Conservation (phyloP, 1,284 basidiomycete species). For the Cutaneotrichosporon sp. region DNA sequence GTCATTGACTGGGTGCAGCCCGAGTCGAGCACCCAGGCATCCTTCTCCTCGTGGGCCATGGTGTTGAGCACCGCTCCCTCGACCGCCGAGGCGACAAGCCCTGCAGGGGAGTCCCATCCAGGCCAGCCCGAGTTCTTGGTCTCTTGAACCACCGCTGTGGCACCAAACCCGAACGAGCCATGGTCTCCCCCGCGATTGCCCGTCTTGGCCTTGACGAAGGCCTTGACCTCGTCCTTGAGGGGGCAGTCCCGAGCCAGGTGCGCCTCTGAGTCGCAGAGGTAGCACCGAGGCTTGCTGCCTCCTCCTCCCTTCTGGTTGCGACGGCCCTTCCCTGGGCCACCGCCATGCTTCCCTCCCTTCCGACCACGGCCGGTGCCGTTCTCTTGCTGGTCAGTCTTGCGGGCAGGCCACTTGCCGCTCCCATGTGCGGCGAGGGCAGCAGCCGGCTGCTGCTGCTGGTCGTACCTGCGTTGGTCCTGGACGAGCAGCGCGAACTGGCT, state of each 20-base stretch:
- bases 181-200: neutral
- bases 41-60: neutral
- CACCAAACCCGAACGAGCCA: neutral
- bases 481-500: neutral
- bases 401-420: neutral
- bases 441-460: neutral
- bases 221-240: neutral
- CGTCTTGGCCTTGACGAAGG: neutral
- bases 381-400: neutral
- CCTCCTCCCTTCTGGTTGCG: neutral
- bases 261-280: neutral
- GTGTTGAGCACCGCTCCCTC: neutral
- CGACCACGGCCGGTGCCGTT: neutral
- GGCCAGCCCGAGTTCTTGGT: neutral
- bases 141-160: neutral
- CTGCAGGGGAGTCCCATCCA: neutral
- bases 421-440: neutral
- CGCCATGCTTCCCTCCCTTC: neutral
- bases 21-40: neutral
- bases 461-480: neutral
- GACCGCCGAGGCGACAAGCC: neutral
- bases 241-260: neutral
- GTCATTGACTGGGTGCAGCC: neutral
- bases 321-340: neutral
- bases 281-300: neutral